Conservation (phyloP, 2,329 filamentous ascomycete species). For the Monilinia fructigena region DNA sequence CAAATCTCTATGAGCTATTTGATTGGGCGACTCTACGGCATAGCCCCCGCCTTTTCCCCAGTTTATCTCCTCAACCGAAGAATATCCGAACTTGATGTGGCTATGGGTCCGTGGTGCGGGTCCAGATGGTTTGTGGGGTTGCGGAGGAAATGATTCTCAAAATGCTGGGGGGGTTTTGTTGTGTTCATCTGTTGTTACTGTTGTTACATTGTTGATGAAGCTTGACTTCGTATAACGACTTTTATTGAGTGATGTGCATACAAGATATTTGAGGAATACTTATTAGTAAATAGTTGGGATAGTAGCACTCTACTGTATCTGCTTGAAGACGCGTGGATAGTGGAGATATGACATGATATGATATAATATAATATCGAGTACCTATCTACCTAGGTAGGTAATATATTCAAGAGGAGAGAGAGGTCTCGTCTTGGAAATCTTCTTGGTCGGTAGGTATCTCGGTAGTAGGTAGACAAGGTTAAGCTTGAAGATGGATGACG, state of each 20-base stretch:
- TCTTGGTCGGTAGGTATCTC: too few relatives aligned
- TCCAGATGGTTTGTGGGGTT: not conserved
- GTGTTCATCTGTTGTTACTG: too few relatives aligned
- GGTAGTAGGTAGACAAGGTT: too few relatives aligned
- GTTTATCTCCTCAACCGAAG: not conserved
- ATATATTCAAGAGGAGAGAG: too few relatives aligned
- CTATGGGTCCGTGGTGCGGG: not conserved
- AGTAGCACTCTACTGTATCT: too few relatives aligned
- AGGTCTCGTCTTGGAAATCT: not conserved
- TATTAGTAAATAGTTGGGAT: too few relatives aligned
- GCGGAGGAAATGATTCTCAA: not conserved
- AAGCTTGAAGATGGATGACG: too few relatives aligned
- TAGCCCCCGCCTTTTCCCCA: slow-evolving; percentile 12
- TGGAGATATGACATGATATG: not conserved
- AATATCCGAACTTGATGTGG: not conserved
- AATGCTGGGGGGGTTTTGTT: too few relatives aligned
- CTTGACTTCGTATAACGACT: too few relatives aligned
- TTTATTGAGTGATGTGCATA: too few relatives aligned
- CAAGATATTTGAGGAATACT: too few relatives aligned
- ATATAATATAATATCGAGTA: not conserved
- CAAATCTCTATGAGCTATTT: not conserved
- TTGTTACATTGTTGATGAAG: too few relatives aligned
- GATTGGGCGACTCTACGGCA: not conserved
- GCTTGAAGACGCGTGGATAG: not conserved
- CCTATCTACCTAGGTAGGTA: not conserved